Base-by-base conservation (phyloP, 2,329 filamentous ascomycete species). In the Blastomyces parvus region DNA sequence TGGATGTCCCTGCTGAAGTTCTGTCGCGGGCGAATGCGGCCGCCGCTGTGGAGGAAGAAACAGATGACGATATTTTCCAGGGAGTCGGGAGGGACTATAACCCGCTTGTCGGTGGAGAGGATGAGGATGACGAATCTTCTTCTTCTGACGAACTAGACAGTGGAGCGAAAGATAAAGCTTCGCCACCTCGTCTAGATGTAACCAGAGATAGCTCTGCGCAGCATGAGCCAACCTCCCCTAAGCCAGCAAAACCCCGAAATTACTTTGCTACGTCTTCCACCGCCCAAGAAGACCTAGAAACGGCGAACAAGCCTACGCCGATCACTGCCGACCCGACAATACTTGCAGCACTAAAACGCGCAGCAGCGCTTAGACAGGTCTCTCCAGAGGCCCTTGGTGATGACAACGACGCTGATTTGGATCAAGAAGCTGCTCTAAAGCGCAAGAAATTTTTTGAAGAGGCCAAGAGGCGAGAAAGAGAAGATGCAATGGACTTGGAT, bases 401-500 rank as follows among this genome's bases (percentile, higher is more conserved):
- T 2, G 76, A 77, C 3, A 74, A 76, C 1, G 76, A 77, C 3
- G 76, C 77, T 66, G 81, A 81, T 64, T 76, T 78, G 6, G 84
- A 84, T 2, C 83, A 86, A 67, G 84, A 84, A 1, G 84, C 86
- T 65, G 84, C 88, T 66, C 86, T 86, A 59, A 86, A 88, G 8
- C 84, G 87, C 60, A 88, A 86, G 74, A 88, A 84, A 67, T 88
- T 97, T 79, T 80, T 97, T 6, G 81, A 87, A 69, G 83, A 83
- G 64, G 85, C 80, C 11, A 73, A 71, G 55, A 74, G 74, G 11
- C 78, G 78, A n/a, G 77, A 86, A 62, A 88, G 89, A 68, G 84
- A 92, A 58, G 93, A 97, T 73, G 86, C 91, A 58, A 87, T 93
- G 63, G 93, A 99, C 76, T 83, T 99, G 77, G 94, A 99, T 71